Conservation (phyloP, 2,329 filamentous ascomycete species). For the Neopestalotiopsis sp. region DNA sequence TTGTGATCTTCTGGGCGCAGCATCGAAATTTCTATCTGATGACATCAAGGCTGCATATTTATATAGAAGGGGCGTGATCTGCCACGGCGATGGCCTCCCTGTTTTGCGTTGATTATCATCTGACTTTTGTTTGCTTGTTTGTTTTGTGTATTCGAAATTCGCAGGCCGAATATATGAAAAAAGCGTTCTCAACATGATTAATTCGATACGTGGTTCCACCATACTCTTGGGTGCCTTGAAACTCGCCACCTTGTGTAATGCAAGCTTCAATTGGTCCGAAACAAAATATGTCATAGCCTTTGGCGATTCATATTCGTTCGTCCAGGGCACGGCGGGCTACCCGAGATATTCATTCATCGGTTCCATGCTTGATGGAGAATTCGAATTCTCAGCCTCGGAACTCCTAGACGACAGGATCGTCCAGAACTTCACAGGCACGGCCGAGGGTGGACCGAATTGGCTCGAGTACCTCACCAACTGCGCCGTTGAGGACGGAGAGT, state of each 20-base stretch:
- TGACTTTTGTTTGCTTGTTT: background rate
- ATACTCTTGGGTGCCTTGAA: background rate
- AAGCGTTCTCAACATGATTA: background rate
- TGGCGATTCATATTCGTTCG: slow-evolving; percentile 52
- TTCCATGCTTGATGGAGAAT: slow-evolving; percentile 42
- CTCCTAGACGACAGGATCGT: slow-evolving; percentile 52
- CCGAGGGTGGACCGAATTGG: slow-evolving; percentile 60
- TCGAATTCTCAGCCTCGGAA: slow-evolving; percentile 44
- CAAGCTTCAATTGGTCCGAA: background rate
- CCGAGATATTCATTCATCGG: slow-evolving; percentile 57
- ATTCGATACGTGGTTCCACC: background rate
- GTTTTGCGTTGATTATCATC: background rate
- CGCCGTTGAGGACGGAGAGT: slow-evolving; percentile 47
- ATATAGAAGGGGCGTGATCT: background rate
- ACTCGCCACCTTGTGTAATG: background rate
- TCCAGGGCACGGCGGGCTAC: slow-evolving; percentile 53
- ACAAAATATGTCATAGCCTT: slow-evolving; percentile 40
- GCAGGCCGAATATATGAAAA: background rate
- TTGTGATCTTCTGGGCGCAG: background rate
- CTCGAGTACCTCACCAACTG: slow-evolving; percentile 58
- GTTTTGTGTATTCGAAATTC: background rate
- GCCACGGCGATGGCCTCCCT: background rate
- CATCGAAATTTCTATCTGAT: background rate
- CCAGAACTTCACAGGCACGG: slow-evolving; percentile 50
- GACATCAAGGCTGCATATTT: slow-evolving; percentile 1